A percentile compares a stretch with the other conserved stretches of the same genome.
These are phyloP conservation scores for Oenanthe javanica DNA, from an alignment of 140 eudicot species.

Conservation along the genomic window DNA sequence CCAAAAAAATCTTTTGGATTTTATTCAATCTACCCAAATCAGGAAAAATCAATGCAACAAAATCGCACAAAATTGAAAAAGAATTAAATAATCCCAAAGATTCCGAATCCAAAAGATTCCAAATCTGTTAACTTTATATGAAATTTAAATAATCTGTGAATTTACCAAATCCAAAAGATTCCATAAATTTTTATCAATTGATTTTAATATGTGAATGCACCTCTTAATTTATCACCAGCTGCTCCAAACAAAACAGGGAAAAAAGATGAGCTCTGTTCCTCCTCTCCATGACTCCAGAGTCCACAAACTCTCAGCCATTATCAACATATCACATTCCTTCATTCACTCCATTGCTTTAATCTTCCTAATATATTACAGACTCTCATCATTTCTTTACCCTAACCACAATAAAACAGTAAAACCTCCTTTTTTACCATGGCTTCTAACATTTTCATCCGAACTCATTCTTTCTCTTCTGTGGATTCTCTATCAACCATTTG, in stretches of 20 bases:
- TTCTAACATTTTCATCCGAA: conserved; percentile 20
- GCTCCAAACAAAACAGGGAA: background rate
- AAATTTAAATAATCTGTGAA: no score
- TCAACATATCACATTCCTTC: conserved; percentile 23
- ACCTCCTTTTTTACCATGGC: background rate
- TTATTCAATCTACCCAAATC: no score
- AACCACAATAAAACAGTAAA: background rate
- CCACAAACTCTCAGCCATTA: background rate
- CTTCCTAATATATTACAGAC: conserved; percentile 20
- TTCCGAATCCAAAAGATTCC: no score
- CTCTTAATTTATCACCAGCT: no score
- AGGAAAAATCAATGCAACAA: no score
- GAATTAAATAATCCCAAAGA: no score
- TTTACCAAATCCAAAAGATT: no score
- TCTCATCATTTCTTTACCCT: background rate
- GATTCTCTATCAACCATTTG: conserved; percentile 20
- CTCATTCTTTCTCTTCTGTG: conserved; percentile 24
- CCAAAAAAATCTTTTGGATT: no score
- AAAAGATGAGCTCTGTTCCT: conserved; percentile 3
- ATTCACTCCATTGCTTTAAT: conserved; percentile 19
- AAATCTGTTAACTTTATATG: no score
- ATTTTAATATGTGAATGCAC: background rate
- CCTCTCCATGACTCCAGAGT: conserved; percentile 20
- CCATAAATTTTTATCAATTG: no score
- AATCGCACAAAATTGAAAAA: no score